Evolutionary conservation across 345 rosid species (phyloP).

Genomic region (Pseudoturritis turrita): DNA sequence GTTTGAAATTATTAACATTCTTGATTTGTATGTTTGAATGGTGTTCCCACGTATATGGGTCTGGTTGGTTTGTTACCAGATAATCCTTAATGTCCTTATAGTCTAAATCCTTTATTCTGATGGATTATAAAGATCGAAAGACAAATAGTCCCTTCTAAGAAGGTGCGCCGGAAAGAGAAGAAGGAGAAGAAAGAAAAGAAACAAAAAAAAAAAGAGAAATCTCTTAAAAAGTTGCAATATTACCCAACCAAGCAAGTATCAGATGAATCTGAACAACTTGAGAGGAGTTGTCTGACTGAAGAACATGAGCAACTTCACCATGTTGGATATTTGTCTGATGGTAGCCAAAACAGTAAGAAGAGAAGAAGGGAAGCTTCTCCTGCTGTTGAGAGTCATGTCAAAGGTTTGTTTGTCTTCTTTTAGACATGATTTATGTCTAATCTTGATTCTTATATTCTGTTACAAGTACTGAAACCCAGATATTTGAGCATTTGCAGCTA

Average conservation of each 20-base stretch:
- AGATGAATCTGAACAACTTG: constrained; percentile 28
- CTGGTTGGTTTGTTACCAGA: background rate
- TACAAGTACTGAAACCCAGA: background rate
- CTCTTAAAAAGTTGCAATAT: background rate
- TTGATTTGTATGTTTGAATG: background rate
- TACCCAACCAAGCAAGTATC: background rate
- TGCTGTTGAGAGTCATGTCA: constrained; percentile 18
- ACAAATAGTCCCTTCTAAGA: background rate
- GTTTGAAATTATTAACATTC: background rate
- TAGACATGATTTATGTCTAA: background rate
- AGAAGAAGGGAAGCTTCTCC: constrained; percentile 28
- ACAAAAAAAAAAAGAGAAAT: constrained; percentile 5
- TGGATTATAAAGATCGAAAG: constrained; percentile 34
- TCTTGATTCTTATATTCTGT: background rate
- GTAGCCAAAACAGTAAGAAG: constrained; percentile 43
- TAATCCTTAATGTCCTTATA: background rate
- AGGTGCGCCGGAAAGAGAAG: constrained; percentile 26
- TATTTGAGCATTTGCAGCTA: background rate
- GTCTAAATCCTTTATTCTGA: constrained; percentile 36
- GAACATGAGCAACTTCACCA: constrained; percentile 13
- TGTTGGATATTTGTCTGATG: constrained; percentile 42
- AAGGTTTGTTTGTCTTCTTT: too few species aligned
- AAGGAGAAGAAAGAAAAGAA: constrained; percentile 23
- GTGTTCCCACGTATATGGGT: constrained; percentile 14
- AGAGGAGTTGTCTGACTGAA: constrained; percentile 25